Conservation (phyloP, 2,329 filamentous ascomycete genomes). For the Hypoxylon sp. region DNA sequence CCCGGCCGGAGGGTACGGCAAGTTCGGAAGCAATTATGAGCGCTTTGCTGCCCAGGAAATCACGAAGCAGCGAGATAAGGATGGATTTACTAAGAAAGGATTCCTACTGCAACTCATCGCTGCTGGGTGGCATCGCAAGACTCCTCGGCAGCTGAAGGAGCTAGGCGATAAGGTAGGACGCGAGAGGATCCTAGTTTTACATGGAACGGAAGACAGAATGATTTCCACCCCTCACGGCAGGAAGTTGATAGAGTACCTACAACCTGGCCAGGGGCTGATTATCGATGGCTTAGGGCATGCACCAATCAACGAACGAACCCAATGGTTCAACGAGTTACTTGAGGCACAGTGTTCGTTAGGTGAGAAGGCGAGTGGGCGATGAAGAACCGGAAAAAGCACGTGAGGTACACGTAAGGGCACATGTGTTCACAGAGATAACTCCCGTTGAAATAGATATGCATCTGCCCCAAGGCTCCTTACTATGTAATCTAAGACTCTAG, state of each 20-base stretch:
- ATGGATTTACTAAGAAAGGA: slow-evolving; percentile 73
- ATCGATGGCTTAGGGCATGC: slow-evolving; percentile 83
- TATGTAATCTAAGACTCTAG: slow-evolving; percentile 6
- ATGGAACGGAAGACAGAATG: slow-evolving; percentile 84
- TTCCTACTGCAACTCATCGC: slow-evolving; percentile 85
- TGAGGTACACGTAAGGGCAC: neutral
- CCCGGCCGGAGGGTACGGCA: slow-evolving; percentile 58
- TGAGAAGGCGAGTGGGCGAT: slow-evolving; percentile 60
- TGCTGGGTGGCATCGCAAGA: slow-evolving; percentile 85
- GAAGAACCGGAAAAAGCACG: slow-evolving; percentile 1
- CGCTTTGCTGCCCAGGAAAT: slow-evolving; percentile 86
- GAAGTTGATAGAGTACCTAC: slow-evolving; percentile 75
- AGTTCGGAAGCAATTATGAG: slow-evolving; percentile 83
- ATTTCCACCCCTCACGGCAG: slow-evolving; percentile 79
- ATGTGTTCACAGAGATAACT: neutral
- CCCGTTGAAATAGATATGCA: slow-evolving; percentile 1
- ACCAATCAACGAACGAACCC: slow-evolving; percentile 77
- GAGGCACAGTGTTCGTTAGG: slow-evolving; percentile 69
- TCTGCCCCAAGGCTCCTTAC: neutral
- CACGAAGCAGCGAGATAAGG: slow-evolving; percentile 74
- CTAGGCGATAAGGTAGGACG: slow-evolving; percentile 79
- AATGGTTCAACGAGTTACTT: slow-evolving; percentile 77
- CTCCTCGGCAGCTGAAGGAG: slow-evolving; percentile 72
- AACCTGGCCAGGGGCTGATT: slow-evolving; percentile 73
- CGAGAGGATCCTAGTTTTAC: slow-evolving; percentile 81